Percentiles rank a stretch among this genome's conserved stretches.
Conservation (phyloP, 2,329 filamentous ascomycete genomes). For the Cytospora piceicola region DNA sequence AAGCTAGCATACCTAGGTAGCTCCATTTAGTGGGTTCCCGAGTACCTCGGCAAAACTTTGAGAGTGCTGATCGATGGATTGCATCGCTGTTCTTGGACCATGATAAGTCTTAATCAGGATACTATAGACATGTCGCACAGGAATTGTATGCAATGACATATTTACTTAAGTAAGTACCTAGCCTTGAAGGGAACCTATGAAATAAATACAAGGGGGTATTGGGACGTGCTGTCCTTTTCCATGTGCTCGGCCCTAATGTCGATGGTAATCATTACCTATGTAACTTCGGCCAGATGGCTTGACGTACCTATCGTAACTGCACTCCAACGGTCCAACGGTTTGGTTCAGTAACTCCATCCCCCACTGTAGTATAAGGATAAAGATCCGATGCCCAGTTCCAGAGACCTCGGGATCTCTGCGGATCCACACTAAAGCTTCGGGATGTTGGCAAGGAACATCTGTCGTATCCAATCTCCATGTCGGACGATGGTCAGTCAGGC, state of each 20-base stretch:
- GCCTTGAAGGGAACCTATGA: not conserved
- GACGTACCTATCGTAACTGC: too few relatives aligned
- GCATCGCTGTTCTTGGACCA: not conserved
- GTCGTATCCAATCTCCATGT: not conserved
- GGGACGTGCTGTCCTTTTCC: too few relatives aligned
- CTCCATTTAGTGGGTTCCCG: conserved; percentile 22
- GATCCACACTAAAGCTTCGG: too few relatives aligned
- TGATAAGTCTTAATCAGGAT: not conserved
- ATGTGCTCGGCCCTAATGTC: too few relatives aligned
- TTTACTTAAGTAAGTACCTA: too few relatives aligned
- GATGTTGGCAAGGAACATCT: too few relatives aligned
- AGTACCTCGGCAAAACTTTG: conserved; percentile 18
- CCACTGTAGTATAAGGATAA: not conserved
- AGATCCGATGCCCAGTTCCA: not conserved
- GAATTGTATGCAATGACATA: not conserved
- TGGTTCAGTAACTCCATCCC: too few relatives aligned
- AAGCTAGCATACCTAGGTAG: conserved; percentile 1
- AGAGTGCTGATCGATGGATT: not conserved
- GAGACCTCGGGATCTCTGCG: not conserved
- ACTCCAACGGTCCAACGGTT: not conserved
- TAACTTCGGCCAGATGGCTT: too few relatives aligned
- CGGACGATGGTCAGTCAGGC: not conserved
- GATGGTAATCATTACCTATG: too few relatives aligned
- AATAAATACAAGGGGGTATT: not conserved
- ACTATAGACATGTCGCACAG: not conserved